Evolutionary conservation across 140 eudicot species (phyloP).

Genomic region (Oenanthe javanica): DNA sequence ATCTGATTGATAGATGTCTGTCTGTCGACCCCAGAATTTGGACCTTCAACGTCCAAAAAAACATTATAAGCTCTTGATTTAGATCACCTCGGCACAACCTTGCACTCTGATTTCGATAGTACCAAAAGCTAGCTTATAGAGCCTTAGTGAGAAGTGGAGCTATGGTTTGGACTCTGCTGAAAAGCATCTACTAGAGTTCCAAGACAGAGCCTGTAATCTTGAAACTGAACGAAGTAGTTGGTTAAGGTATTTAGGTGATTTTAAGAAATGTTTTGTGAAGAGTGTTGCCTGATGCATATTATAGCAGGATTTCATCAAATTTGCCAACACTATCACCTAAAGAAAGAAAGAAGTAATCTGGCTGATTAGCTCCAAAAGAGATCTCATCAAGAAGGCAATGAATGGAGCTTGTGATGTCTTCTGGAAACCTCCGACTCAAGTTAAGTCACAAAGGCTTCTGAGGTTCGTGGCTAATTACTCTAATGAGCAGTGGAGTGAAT

Average conservation of each 20-base stretch:
- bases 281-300: slow-evolving; percentile 42
- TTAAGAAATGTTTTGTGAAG: slow-evolving; percentile 43
- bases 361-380: slow-evolving; percentile 41
- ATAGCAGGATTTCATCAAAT: slow-evolving; percentile 35
- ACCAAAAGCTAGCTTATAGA: slow-evolving; percentile 36
- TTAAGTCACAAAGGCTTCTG: slow-evolving; percentile 59
- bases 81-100: slow-evolving; percentile 31
- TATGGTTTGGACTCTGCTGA: slow-evolving; percentile 56
- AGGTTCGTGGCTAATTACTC: slow-evolving; percentile 51
- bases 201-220: slow-evolving; percentile 44
- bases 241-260: slow-evolving; percentile 4
- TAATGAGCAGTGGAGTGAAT: slow-evolving; percentile 49
- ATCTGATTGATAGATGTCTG: not conserved
- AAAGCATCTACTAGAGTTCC: slow-evolving; percentile 42
- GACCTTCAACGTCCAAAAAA: slow-evolving; percentile 23
- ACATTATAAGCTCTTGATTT: slow-evolving; percentile 41
- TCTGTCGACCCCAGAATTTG: slow-evolving; percentile 43
- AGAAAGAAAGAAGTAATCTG: too few relatives aligned
- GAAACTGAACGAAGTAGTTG: too few relatives aligned
- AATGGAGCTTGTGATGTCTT: slow-evolving; percentile 56
- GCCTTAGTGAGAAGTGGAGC: slow-evolving; percentile 50
- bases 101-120: slow-evolving; percentile 46
- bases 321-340: slow-evolving; percentile 42
- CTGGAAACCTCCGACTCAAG: slow-evolving; percentile 49
- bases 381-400: slow-evolving; percentile 53